Conservation (phyloP, 2,329 filamentous ascomycete genomes). For the Paraphoma sp. region DNA sequence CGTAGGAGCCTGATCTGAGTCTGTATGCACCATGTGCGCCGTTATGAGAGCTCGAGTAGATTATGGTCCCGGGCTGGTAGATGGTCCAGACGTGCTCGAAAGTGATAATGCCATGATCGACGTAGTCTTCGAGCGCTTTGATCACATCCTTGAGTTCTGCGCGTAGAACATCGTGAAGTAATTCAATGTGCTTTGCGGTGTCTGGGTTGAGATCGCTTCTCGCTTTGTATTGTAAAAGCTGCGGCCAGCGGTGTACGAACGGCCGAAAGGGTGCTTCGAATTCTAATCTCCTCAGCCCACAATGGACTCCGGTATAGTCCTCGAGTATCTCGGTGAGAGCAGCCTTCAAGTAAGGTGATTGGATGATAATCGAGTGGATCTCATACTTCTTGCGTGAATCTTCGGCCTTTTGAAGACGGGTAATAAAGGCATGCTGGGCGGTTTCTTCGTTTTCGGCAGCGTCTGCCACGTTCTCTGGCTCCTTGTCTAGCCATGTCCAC, state of each 20-base stretch:
- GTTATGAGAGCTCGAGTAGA: constrained; percentile 31
- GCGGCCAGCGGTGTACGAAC: constrained; percentile 69
- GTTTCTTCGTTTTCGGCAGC: constrained; percentile 66
- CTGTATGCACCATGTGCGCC: constrained; percentile 27
- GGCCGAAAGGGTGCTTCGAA: constrained; percentile 68
- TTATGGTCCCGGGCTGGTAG: constrained; percentile 44
- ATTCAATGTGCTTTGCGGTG: constrained; percentile 43
- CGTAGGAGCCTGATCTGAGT: constrained; percentile 24
- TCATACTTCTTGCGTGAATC: constrained; percentile 67
- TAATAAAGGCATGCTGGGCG: constrained; percentile 59
- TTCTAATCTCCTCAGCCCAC: constrained; percentile 65
- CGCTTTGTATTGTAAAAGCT: constrained; percentile 28
- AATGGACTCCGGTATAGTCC: constrained; percentile 66
- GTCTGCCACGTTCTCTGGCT: constrained; percentile 31
- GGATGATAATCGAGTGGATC: constrained; percentile 68
- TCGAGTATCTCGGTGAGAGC: constrained; percentile 62
- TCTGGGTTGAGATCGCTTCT: constrained; percentile 22
- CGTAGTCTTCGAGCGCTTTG: constrained; percentile 46
- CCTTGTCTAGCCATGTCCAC: constrained; percentile 33
- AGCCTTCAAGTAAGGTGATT: constrained; percentile 66
- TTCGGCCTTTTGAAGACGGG: constrained; percentile 47
- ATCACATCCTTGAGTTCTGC: constrained; percentile 49
- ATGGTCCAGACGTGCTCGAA: constrained; percentile 53
- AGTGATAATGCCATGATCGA: constrained; percentile 43
- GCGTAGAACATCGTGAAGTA: constrained; percentile 45